Conservation (phyloP, 768 basidiomycete genomes). For the Psilocybe cyanescens region DNA sequence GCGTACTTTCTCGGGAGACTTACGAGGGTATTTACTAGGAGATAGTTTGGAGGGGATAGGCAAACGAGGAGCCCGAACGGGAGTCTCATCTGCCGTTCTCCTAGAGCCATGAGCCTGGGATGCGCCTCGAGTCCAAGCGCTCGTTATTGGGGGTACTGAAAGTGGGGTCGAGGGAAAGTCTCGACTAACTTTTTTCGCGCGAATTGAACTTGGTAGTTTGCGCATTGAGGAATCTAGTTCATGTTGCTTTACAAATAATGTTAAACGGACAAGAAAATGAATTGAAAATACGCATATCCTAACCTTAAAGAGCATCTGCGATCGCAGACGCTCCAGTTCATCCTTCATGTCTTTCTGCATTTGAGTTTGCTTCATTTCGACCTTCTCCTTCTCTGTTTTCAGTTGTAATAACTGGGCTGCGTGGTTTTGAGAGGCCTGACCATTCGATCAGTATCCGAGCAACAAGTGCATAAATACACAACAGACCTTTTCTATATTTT, state of each 20-base stretch:
- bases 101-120: slow-evolving; percentile 28
- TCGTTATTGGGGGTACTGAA: slow-evolving; percentile 41
- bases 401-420: slow-evolving; percentile 57
- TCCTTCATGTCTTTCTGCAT: slow-evolving; percentile 66
- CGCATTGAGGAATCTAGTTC: slow-evolving; percentile 62
- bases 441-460: slow-evolving; percentile 10
- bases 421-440: slow-evolving; percentile 62
- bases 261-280: background rate
- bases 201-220: slow-evolving; percentile 50
- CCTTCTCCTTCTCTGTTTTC: slow-evolving; percentile 62
- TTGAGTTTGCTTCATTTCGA: slow-evolving; percentile 56
- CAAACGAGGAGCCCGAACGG: slow-evolving; percentile 38
- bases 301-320: slow-evolving; percentile 74
- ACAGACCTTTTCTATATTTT: slow-evolving; percentile 67
- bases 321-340: slow-evolving; percentile 71
- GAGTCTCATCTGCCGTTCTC: slow-evolving; percentile 36
- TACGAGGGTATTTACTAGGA: slow-evolving; percentile 25
- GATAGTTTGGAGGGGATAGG: slow-evolving; percentile 24
- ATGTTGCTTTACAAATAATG: slow-evolving; percentile 55
- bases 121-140: slow-evolving; percentile 33
- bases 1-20: slow-evolving; percentile 38
- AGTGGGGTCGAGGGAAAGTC: slow-evolving; percentile 46
- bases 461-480: background rate
- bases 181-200: slow-evolving; percentile 38
- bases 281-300: slow-evolving; percentile 14